A percentile compares a stretch with the other conserved stretches of the same genome.
phyloP scores from a whole-genome alignment of 768 basidiomycete genomes.

The Pleurotus ostreatus region DNA sequence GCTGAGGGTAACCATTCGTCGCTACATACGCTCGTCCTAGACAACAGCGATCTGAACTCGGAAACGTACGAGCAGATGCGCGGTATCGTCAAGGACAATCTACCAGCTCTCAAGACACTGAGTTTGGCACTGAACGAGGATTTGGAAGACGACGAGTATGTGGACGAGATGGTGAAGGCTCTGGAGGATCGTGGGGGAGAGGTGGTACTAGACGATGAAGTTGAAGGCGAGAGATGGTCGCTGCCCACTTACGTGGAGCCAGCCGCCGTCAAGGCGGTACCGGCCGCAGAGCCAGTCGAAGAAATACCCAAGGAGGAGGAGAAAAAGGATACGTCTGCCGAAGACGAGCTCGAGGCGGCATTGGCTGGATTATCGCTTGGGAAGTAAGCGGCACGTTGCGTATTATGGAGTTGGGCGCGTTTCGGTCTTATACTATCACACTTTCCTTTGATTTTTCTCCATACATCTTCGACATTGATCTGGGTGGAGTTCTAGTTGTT shows the following conservation, averaged over 20 bases:
- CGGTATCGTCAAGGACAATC: conserved; percentile 53
- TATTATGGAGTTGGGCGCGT: no score
- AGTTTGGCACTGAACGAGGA: conserved; percentile 92
- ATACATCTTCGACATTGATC: no score
- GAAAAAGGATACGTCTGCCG: not conserved
- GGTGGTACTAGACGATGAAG: conserved; percentile 69
- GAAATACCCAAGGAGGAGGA: not conserved
- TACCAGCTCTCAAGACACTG: conserved; percentile 57
- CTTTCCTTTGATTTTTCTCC: no score
- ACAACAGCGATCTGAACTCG: conserved; percentile 88
- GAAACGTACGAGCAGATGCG: conserved; percentile 66
- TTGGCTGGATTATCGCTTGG: not conserved
- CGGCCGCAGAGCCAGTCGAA: conserved; percentile 11
- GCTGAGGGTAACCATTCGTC: conserved; percentile 67
- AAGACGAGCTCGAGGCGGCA: not conserved
- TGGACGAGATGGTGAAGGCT: conserved; percentile 48
- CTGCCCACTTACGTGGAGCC: conserved; percentile 38
- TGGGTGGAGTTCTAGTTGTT: no score
- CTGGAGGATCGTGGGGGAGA: conserved; percentile 67
- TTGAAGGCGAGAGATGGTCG: conserved; percentile 61
- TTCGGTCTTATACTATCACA: no score
- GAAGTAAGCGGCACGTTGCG: not conserved
- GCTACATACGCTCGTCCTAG: conserved; percentile 73
- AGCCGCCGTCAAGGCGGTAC: conserved; percentile 47
- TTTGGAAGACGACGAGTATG: conserved; percentile 68